Evolutionary conservation across 2,329 filamentous ascomycete genomes (phyloP), one percentile per base, ranked within the genome.

Genomic region (Lachnellula subtilissima): DNA sequence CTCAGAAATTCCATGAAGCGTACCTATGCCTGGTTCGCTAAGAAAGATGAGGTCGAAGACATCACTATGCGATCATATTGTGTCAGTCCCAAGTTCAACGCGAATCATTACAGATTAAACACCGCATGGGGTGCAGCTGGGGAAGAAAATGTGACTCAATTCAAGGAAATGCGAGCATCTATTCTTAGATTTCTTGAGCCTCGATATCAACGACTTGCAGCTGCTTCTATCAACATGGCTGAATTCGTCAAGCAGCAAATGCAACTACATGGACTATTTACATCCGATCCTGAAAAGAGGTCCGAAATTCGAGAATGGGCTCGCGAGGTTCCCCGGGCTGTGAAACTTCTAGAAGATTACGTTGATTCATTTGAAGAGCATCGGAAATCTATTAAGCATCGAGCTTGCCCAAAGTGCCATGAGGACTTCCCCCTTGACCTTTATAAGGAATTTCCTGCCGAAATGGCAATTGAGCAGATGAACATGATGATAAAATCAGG

Each of bases 131-230:
- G 35, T 4, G 46, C 25, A 28, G 46, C 23, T 39, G 43, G 50
- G 12, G 37, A 17, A 32, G 53, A 55, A n/a, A 39, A 52, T 50
- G 25, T 47, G 9, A 7, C 6, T 14, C 39, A 50, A 25, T 52
- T 58, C 32, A 58, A 58, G 36, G 17, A 36, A 37, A 45, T 43
- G 5, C 36, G 56, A 39, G 48, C 53, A 19, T 32, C 17, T 4
- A 12, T 52, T 23, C 45, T 58, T 4, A 22, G 39, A 9, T 36
- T 42, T 6, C 23, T 56, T 5, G 54, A 59, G n/a, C 47, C 45
- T 48, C 54, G 53, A 12, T 56, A 59, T 43, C 25, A 49, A n/a
- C 46, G 40, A 36, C 42, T 53, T 45, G 6, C 54, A 14, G 25
- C 56, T 42, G 28, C 59, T 25, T 42, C 42, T 19, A 45, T 23